Evolutionary conservation across 768 basidiomycete genomes (phyloP).

Genomic region (Lactarius tabidus): DNA sequence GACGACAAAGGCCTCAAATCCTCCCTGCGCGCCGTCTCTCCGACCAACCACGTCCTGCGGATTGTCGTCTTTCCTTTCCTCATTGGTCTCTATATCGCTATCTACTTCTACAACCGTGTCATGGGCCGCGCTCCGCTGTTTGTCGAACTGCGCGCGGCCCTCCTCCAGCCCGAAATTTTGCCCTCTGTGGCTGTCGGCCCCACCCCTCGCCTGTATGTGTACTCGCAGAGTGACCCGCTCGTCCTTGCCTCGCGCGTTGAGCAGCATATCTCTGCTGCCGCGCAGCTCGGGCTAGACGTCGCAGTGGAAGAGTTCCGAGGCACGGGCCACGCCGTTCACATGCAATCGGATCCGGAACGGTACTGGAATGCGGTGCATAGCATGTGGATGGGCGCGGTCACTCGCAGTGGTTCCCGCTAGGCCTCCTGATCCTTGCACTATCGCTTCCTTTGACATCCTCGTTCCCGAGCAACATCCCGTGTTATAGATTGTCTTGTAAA

Average conservation of each 20-base stretch:
- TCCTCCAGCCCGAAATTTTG: constrained; percentile 22
- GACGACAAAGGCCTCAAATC: constrained; percentile 24
- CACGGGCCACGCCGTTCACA: constrained; percentile 24
- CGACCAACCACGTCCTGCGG: constrained; percentile 10
- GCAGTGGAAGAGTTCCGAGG: constrained; percentile 24
- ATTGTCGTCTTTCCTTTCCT: constrained; percentile 22
- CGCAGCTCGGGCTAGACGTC: constrained; percentile 22
- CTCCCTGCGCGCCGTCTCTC: constrained; percentile 23
- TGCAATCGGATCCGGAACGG: constrained; percentile 22
- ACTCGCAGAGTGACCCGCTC: constrained; percentile 24
- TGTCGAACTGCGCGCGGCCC: constrained; percentile 17
- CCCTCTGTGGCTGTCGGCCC: constrained; percentile 8
- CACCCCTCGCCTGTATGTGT: constrained; percentile 24
- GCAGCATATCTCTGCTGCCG: constrained; percentile 20
- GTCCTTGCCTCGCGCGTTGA: constrained; percentile 18
- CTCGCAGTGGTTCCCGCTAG: not conserved
- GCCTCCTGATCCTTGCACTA: not conserved
- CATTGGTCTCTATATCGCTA: constrained; percentile 21
- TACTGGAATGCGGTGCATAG: constrained; percentile 25
- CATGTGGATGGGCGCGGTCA: constrained; percentile 22
- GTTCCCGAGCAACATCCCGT: not conserved
- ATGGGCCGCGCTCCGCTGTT: constrained; percentile 18
- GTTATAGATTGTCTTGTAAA: not conserved
- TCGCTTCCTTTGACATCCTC: not conserved
- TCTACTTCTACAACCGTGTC: constrained; percentile 20